Base-by-base conservation (phyloP, 2,329 filamentous ascomycete genomes). In the Pseudocercospora eumusae region DNA sequence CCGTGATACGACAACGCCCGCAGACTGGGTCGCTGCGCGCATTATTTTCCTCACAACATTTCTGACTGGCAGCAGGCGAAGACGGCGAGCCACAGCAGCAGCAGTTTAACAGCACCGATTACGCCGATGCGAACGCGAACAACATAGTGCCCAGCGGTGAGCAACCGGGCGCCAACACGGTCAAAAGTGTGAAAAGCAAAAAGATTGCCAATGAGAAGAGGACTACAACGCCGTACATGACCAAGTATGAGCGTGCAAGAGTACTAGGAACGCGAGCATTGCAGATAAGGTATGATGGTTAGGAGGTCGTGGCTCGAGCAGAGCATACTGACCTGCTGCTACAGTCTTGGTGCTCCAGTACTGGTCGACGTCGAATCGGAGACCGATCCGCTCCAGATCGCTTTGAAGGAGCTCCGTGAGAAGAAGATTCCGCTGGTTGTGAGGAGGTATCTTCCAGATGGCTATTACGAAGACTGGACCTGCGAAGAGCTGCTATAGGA, bases 381-480 rank as follows among this genome's bases (percentile, higher is more conserved):
- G 83, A 98, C 95, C 56, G 95, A 99, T 80, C 95, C 95, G 49
- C 82, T 99, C 60, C 92, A 97, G 79, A 98, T 99, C 75, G 95
- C 95, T 23, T 90, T 97, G 77, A 98, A 98, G 81, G 95, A 99
- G 80, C 82, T 99, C 76, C 87, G 91, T 67, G 93, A 98, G 82
- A 98, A 98, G 86, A 99, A 99, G 85, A 96, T 99, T 59, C 95
- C 95, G 23, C 80, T 99, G 64, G 95, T 99, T 61, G 91, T 99
- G 67, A 87, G 95, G 76, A 87, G 95, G 74, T 99, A 98, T 80
- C 85, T 99, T 75, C 95, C 95, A 21, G 95, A 99, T 80, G 95
- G 95, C 81, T 96, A 86, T 91, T 98, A 98, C 78, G 95, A 99
- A 84, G 95, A 99, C 78, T 99, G 95, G 95, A 96, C 93, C 36